phyloP scores from a whole-genome alignment of 2,329 filamentous ascomycete genomes.

The Myriosclerotinia duriaeana region DNA sequence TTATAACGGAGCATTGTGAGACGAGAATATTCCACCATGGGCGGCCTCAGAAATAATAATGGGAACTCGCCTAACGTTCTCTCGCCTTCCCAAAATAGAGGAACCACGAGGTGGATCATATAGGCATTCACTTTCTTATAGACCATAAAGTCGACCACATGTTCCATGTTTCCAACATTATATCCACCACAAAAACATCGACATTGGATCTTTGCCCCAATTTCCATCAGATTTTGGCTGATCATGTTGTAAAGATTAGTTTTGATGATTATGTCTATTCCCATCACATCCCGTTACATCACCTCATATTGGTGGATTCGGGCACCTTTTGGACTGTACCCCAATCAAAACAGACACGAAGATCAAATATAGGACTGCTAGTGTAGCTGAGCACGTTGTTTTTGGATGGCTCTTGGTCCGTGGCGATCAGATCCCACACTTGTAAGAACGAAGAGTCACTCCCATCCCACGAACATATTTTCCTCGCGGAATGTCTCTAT shows the following conservation, averaged over 20 bases:
- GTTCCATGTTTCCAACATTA: neutral
- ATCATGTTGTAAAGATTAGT: neutral
- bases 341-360: neutral
- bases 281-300: neutral
- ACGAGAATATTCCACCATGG: neutral
- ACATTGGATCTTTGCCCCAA: neutral
- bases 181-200: neutral
- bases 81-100: neutral
- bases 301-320: neutral
- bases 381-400: neutral
- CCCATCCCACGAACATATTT: neutral
- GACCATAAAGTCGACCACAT: neutral
- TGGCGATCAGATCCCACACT: neutral
- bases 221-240: neutral
- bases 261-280: neutral
- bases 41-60: neutral
- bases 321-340: neutral
- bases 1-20: neutral
- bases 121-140: neutral
- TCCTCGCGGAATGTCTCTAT: neutral
- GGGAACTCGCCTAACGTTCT: neutral
- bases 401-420: neutral
- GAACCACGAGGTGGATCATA: neutral
- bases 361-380: neutral
- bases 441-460: neutral